Percentiles rank a stretch among this genome's conserved stretches.
Conservation (phyloP, 1,284 basidiomycete species). For the Ganoderma sinense region DNA sequence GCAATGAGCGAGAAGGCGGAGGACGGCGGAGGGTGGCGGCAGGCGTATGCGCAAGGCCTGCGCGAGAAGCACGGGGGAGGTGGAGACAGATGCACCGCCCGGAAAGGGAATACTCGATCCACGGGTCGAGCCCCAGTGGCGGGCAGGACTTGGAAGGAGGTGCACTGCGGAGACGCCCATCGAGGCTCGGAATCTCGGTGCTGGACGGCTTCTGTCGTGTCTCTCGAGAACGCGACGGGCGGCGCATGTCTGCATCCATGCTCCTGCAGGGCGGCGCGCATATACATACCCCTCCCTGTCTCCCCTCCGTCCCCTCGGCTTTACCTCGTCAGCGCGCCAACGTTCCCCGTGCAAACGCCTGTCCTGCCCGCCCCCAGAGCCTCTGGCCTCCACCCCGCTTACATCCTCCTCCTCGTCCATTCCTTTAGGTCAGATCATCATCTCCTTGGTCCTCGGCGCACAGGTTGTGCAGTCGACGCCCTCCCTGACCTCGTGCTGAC, state of each 20-base stretch:
- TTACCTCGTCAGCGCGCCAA: conserved; percentile 9
- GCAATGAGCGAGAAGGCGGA: background rate
- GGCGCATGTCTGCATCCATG: background rate
- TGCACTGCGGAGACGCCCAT: background rate
- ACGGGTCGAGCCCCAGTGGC: background rate
- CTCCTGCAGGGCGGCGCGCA: conserved; percentile 1
- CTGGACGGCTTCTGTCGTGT: conserved; percentile 2
- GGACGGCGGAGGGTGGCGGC: background rate
- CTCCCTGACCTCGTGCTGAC: background rate
- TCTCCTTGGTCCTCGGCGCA: background rate
- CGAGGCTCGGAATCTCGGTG: background rate
- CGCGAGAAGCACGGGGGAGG: background rate
- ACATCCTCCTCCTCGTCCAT: background rate
- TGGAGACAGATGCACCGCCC: background rate
- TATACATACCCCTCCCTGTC: conserved; percentile 24
- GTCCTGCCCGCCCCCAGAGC: background rate
- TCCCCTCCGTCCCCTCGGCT: conserved; percentile 16
- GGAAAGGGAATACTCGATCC: background rate
- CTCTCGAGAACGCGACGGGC: background rate
- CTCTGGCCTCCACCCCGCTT: background rate
- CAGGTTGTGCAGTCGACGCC: no score
- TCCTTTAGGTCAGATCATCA: background rate
- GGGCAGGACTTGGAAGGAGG: background rate
- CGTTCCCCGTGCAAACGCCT: background rate
- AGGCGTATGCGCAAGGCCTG: background rate